Base-by-base conservation (phyloP, 257 asterid species). In the Penstemon newberryi region DNA sequence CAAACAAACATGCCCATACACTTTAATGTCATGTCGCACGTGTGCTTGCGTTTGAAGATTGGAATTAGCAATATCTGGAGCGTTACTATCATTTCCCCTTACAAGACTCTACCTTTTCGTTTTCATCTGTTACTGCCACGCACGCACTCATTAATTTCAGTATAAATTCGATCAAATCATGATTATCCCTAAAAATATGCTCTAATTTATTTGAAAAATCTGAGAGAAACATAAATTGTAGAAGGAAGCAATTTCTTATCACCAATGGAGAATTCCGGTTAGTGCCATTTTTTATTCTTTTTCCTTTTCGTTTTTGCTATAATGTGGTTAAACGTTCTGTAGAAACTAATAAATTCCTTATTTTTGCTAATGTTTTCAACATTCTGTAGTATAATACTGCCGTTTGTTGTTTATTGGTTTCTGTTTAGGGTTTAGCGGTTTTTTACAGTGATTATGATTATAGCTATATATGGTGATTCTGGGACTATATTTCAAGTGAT, bases 211-310 rank as follows among this genome's bases (percentile, higher is more conserved):
- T 72, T 43, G 25, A 56, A 65, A 73, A 60, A 69, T 19, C 19
- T 3, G 49, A 46, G 13, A 6, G 2, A 50, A 65, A n/a, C 8
- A 33, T 52, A 15, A 36, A 25, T 33, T 15, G 8, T 56, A 8
- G 3, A 25, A 15, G 9, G 42, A 18, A 7, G 12, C 8, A 4
- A 40, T 64, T 46, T 15, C 37, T 64, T 49, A 57, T 65, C 45
- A 33, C 51, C 61, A 62, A 82, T 82, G 87, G 84, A 76, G 65
- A 79, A 67, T 74, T 74, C 87, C 67, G 84, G 87, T 71, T 0
- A 67, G 84, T 73, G 67, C 7, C 36, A 44, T 56, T 46, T 44
- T 67, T 72, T 59, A 19, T 15, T 36, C 18, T 10, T 67, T 62
- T 11, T 33, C 39, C 43, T 44, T 11, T 57, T 15, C 18, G 46